A percentile compares a stretch with the other conserved stretches of the same genome.
Evolutionary conservation across 1,284 basidiomycete species (phyloP).

Genomic region (Coniferiporia sulphurascens): DNA sequence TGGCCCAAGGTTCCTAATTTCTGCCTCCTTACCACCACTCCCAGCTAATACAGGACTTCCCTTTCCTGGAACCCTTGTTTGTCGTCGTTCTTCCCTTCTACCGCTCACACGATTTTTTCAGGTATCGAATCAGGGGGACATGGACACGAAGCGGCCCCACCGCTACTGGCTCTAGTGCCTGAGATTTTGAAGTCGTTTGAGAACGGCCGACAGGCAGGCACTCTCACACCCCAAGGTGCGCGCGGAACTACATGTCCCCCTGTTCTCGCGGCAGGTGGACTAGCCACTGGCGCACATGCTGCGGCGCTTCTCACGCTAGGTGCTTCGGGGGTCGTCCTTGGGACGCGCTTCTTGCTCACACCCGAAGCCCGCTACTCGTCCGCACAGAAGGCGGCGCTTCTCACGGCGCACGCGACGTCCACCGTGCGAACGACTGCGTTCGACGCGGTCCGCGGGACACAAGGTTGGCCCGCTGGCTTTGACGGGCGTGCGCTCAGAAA

Average conservation of each 20-base stretch:
- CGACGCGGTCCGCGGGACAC: constrained; percentile 52
- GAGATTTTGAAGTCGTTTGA: constrained; percentile 37
- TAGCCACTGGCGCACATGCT: constrained; percentile 51
- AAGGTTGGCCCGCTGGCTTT: constrained; percentile 63
- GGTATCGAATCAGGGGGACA: constrained; percentile 76
- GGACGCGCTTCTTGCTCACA: constrained; percentile 68
- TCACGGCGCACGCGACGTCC: constrained; percentile 40
- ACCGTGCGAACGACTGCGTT: constrained; percentile 65
- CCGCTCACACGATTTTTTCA: constrained; percentile 26
- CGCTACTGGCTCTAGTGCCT: constrained; percentile 56
- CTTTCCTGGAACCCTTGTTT: not conserved
- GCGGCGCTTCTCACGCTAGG: constrained; percentile 63
- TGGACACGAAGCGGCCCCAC: constrained; percentile 49
- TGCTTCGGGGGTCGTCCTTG: constrained; percentile 59
- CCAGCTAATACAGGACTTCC: not conserved
- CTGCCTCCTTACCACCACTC: not conserved
- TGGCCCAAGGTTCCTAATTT: constrained; percentile 60
- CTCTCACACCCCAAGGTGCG: not conserved
- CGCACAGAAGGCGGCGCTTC: constrained; percentile 50
- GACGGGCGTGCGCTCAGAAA: constrained; percentile 61
- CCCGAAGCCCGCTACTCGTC: constrained; percentile 59
- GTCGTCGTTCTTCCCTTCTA: constrained; percentile 10
- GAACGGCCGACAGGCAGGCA: not conserved
- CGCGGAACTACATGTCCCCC: constrained; percentile 32
- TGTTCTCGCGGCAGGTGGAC: constrained; percentile 57